Conservation (phyloP, 306 rosid genomes). For the Arachis hypogaea region DNA sequence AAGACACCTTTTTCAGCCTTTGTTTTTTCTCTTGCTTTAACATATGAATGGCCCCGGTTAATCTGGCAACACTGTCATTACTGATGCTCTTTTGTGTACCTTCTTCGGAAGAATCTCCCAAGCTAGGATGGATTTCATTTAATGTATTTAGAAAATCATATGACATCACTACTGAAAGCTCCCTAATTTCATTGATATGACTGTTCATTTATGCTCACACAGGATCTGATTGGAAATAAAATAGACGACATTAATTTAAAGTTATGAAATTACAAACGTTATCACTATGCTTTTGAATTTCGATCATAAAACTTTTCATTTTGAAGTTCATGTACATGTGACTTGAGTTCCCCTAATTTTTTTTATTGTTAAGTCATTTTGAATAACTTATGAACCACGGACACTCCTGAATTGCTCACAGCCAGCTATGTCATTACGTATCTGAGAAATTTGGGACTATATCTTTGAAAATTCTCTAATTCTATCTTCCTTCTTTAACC, state of each 20-base stretch:
- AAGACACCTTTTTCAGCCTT: conserved; percentile 77
- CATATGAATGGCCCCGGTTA: conserved; percentile 63
- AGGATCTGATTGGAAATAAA: conserved; percentile 54
- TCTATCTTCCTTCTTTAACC: conserved; percentile 68
- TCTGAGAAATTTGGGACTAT: conserved; percentile 61
- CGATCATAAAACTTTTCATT: conserved; percentile 58
- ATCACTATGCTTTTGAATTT: conserved; percentile 27
- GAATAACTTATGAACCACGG: conserved; percentile 47
- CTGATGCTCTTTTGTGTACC: conserved; percentile 64
- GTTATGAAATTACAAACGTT: not conserved
- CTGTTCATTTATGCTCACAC: conserved; percentile 69
- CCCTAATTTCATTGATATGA: conserved; percentile 56
- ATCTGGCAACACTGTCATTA: conserved; percentile 82
- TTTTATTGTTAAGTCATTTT: conserved; percentile 59
- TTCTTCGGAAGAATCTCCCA: conserved; percentile 53
- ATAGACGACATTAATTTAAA: conserved; percentile 10
- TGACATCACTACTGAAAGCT: conserved; percentile 72
- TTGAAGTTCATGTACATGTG: conserved; percentile 80
- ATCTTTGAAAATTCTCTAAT: conserved; percentile 63
- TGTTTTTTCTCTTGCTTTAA: conserved; percentile 70
- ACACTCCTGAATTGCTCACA: conserved; percentile 42
- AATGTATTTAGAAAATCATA: conserved; percentile 62
- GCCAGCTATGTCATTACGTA: conserved; percentile 77
- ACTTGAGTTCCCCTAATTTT: conserved; percentile 73
- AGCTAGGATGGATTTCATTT: conserved; percentile 75